Conservation (phyloP, 345 rosid species). For the Acer saccharum region DNA sequence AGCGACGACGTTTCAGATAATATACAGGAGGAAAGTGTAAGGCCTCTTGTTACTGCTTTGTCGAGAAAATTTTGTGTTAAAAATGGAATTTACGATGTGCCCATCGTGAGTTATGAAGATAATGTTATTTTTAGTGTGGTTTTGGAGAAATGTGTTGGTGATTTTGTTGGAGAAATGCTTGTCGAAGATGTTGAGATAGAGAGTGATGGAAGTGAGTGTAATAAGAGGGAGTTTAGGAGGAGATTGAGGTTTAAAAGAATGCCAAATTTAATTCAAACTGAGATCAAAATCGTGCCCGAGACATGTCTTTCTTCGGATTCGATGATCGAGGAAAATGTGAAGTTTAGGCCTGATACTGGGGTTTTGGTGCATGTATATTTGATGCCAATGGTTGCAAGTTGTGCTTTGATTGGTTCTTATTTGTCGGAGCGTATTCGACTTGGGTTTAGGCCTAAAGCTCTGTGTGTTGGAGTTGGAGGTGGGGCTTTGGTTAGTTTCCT, state of each 20-base stretch:
- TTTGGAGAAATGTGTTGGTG: constrained; percentile 55
- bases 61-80: constrained; percentile 42
- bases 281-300: constrained; percentile 45
- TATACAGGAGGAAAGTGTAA: constrained; percentile 34
- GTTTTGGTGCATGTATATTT: constrained; percentile 77
- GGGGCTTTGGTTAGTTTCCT: constrained; percentile 78
- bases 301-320: constrained; percentile 7
- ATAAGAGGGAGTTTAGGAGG: constrained; percentile 63
- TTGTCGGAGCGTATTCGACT: constrained; percentile 26
- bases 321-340: constrained; percentile 29
- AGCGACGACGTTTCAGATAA: constrained; percentile 19
- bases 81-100: constrained; percentile 34
- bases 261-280: constrained; percentile 81
- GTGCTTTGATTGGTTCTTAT: constrained; percentile 40
- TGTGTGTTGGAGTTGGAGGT: constrained; percentile 88
- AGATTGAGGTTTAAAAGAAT: constrained; percentile 84
- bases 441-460: constrained; percentile 50
- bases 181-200: constrained; percentile 75
- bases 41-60: constrained; percentile 52
- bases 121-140: constrained; percentile 45
- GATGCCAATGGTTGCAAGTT: constrained; percentile 75
- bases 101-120: constrained; percentile 66
- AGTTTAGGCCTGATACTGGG: constrained; percentile 44
- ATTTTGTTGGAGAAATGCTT: constrained; percentile 72
- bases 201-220: constrained; percentile 6